Base-by-base conservation (phyloP, 768 basidiomycete species). In the Cantharellus anzutake region DNA sequence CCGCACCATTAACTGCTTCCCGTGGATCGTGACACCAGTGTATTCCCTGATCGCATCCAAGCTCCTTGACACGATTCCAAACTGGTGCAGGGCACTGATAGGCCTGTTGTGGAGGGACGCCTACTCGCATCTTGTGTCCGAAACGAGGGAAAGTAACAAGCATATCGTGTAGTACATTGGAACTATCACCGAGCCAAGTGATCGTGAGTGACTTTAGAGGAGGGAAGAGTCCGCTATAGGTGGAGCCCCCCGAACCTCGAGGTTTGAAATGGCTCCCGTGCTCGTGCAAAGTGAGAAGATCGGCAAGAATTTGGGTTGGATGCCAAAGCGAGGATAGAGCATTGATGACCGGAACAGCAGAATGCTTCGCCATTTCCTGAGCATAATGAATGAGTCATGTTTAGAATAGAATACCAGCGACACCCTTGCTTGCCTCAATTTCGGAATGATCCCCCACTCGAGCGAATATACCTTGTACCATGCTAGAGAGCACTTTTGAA, bases 81-180 rank as follows among this genome's bases (percentile, higher is more conserved):
- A 98, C 92, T 0, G 77, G 70, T 16, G 71, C 63, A 2, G 86
- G 85, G 20, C 83, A 81, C 41, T 81, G 79, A 66, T 91, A 90
- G 20, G 20, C 20, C 20, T 29, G 20, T 29, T 80, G 71, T 4
- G 74, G 71, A 2, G 96, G 96, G 44, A 81, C 82, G 42, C 92
- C 96, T 41, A 99, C 76, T 59, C 85, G 83, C 39, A 98, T 69
- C 52, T 81, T 74, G 71, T 93, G 90, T 0, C 96, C 96, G 2
- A 98, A 72, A 51, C 94, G 82, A 41, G 93, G 94, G 68, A 84
- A 87, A 4, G 90, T 82, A 64, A 98, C 94, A 39, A 98, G 82
- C 87, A 98, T 92, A 70, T 97, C 96, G 69, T 98, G 88, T 60
- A 96, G 74, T 56, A 99, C 89, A 67, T 98, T 99, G 55, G 91